Base-by-base conservation (phyloP, 345 rosid genomes). In the Hypericum androsaemum region DNA sequence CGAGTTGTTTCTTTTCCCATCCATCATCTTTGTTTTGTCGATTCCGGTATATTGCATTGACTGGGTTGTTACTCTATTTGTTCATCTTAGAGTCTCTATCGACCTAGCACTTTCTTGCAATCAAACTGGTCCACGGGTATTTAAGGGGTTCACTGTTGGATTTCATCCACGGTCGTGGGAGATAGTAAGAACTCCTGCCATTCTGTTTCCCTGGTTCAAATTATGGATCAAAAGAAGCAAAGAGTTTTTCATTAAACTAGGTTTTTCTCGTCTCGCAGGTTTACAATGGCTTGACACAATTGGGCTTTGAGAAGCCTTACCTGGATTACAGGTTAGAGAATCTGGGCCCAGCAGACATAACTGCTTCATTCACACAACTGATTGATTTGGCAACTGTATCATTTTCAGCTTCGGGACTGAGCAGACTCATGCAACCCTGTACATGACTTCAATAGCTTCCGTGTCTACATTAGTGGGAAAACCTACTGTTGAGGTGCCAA, bases 151-250 rank as follows among this genome's bases (percentile, higher is more conserved):
- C 71, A 88, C 96, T 0, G 83, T 88, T 66, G 98, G 98, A 57
- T 81, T 92, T 67, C 94, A 88, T 83, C 95, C 95, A 22, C 77
- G 86, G 57, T 82, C 98, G 28, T 82, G 88, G 88, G 98, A 92
- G 77, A 71, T 92, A 64, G 98, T 90, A 78, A 70, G 96, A 50
- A 37, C 40, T 36, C 60, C 4, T 36, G 7, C 28, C 53, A 53
- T n/a, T 17, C 37, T 58, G 13, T 7, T 43, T 71, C 43, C 9
- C 37, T 46, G 5, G 22, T 46, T n/a, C 22, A 10, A 8, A 46
- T 12, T 37, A 35, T 13, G 36, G 53, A 12, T 50, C 37, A 39
- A 42, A 16, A 12, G 16, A 41, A 14, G 35, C 6, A 14, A 44
- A 37, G 5, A 32, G 5, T 17, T 40, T 7, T 40, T 37, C 38